Conservation (phyloP, 2,329 filamentous ascomycete genomes). For the Ophiosphaerella korrae region DNA sequence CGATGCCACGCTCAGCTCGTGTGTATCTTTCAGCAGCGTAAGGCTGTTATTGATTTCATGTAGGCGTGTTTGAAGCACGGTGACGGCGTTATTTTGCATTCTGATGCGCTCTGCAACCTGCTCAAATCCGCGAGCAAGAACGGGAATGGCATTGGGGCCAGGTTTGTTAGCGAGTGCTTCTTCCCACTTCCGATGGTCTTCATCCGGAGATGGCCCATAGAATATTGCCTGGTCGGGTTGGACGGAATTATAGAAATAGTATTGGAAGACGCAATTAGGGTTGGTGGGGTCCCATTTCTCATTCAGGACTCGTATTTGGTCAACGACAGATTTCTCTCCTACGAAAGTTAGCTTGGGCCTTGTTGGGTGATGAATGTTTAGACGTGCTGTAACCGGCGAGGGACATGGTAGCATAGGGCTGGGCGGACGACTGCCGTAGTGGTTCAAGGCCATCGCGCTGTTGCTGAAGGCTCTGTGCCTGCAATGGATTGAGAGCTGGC, state of each 20-base stretch:
- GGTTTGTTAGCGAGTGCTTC: conserved; percentile 82
- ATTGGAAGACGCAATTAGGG: conserved; percentile 74
- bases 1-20: conserved; percentile 77
- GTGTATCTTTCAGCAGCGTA: conserved; percentile 72
- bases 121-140: conserved; percentile 74
- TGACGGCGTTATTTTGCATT: conserved; percentile 71
- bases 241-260: conserved; percentile 88
- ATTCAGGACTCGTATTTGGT: conserved; percentile 73
- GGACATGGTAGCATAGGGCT: conserved; percentile 33
- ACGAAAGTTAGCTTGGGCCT: conserved; percentile 14
- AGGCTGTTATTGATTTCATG: conserved; percentile 81
- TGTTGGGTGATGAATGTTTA: not conserved
- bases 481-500: conserved; percentile 32
- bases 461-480: conserved; percentile 44
- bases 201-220: conserved; percentile 71
- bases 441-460: conserved; percentile 45
- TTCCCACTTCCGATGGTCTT: conserved; percentile 82
- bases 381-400: conserved; percentile 37
- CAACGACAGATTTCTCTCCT: conserved; percentile 74
- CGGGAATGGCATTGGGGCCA: conserved; percentile 74
- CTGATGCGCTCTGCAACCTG: conserved; percentile 74
- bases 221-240: conserved; percentile 75
- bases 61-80: conserved; percentile 71
- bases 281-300: conserved; percentile 75
- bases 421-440: conserved; percentile 36